phyloP scores from a whole-genome alignment of 345 rosid species.

The Syzygium aqueum region DNA sequence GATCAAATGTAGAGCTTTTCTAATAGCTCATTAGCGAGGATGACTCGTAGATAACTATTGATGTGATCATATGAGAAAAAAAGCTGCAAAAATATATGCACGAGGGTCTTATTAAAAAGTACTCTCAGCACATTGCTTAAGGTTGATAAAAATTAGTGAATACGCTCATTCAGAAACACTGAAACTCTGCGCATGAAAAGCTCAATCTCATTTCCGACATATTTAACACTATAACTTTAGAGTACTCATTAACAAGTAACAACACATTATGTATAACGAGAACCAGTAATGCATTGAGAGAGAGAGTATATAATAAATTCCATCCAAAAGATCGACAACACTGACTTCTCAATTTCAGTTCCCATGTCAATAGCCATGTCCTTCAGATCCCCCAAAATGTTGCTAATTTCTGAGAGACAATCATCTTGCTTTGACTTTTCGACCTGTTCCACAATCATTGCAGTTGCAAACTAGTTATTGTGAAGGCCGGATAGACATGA shows the following conservation, averaged over 20 bases:
- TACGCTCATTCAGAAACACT: not conserved
- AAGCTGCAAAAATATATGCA: not conserved
- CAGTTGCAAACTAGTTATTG: not conserved
- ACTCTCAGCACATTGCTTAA: not conserved
- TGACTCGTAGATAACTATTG: not conserved
- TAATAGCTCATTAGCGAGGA: not conserved
- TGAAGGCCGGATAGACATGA: not conserved
- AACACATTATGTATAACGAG: not conserved
- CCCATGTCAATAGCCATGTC: slow-evolving; percentile 88
- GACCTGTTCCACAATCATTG: slow-evolving; percentile 27
- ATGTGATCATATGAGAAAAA: not conserved
- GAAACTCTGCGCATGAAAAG: not conserved
- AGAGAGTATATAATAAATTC: not conserved
- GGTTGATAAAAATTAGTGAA: not conserved
- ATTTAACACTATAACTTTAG: not conserved
- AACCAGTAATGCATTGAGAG: not conserved
- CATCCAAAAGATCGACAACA: not conserved
- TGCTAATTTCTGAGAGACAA: slow-evolving; percentile 56
- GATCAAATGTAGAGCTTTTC: not conserved
- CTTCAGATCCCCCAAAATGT: slow-evolving; percentile 66
- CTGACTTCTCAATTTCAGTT: slow-evolving; percentile 65
- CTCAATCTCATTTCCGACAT: not conserved
- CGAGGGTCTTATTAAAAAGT: not conserved
- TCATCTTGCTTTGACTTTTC: slow-evolving; percentile 84
- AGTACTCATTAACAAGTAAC: not conserved